These are phyloP conservation scores for Mangifera indica DNA, from an alignment of 345 rosid species.

Conservation along the genomic window DNA sequence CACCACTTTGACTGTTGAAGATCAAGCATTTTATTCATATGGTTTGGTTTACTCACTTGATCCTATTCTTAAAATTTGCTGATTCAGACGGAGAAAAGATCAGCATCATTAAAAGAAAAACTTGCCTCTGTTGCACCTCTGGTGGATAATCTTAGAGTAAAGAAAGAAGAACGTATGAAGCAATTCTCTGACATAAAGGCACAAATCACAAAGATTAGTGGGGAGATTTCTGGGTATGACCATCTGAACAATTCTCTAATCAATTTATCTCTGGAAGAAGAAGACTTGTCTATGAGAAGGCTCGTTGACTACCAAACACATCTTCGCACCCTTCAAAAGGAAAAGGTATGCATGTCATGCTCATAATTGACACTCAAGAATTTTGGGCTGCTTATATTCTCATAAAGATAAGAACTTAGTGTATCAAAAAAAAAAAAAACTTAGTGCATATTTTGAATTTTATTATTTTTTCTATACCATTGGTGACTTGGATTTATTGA, in stretches of 20 bases:
- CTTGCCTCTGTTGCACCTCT: slow-evolving; percentile 76
- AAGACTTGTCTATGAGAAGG: slow-evolving; percentile 78
- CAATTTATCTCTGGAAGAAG: slow-evolving; percentile 58
- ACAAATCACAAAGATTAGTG: slow-evolving; percentile 78
- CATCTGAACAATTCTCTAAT: slow-evolving; percentile 36
- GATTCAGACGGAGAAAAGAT: slow-evolving; percentile 56
- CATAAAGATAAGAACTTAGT: neutral
- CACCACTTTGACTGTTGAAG: neutral
- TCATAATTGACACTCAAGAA: neutral
- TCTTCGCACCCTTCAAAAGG: slow-evolving; percentile 78
- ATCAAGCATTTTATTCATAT: neutral
- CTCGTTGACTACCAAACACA: slow-evolving; percentile 78
- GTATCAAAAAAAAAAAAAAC: no score
- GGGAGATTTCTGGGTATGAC: slow-evolving; percentile 75
- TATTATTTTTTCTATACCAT: neutral
- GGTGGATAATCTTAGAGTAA: slow-evolving; percentile 69
- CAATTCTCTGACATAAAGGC: slow-evolving; percentile 69
- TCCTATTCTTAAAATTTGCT: slow-evolving; percentile 25
- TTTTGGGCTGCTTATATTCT: slow-evolving; percentile 1
- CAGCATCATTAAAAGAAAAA: slow-evolving; percentile 66
- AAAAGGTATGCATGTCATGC: slow-evolving; percentile 55
- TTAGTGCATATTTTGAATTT: neutral
- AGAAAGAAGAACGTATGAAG: slow-evolving; percentile 76
- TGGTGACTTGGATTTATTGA: neutral
- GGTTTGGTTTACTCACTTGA: neutral